phyloP scores from a whole-genome alignment of 2,329 filamentous ascomycete species.

The Emmonsia crescens region DNA sequence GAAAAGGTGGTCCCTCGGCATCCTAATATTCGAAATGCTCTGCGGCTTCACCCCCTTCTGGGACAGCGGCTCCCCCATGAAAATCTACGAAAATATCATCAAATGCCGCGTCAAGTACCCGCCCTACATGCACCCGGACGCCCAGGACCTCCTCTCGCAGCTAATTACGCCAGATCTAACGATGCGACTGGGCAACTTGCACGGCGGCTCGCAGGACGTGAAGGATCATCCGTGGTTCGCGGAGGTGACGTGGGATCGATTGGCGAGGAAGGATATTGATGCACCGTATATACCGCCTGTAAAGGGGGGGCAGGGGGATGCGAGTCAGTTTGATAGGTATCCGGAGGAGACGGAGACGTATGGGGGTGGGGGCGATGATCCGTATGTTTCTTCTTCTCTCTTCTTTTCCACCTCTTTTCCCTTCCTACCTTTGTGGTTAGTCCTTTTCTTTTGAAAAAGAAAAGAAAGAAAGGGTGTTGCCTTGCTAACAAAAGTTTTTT shows the following conservation, averaged over 20 bases:
- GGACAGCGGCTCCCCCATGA: conserved; percentile 91
- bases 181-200: conserved; percentile 87
- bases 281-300: conserved; percentile 96
- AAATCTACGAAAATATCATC: conserved; percentile 96
- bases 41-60: conserved; percentile 98
- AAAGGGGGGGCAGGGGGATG: conserved; percentile 84
- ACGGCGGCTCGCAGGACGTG: conserved; percentile 80
- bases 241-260: conserved; percentile 93
- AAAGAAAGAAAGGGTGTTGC: not conserved
- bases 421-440: not conserved
- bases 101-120: conserved; percentile 95
- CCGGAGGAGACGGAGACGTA: conserved; percentile 94
- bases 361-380: conserved; percentile 65
- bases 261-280: conserved; percentile 93
- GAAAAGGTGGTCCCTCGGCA: conserved; percentile 89
- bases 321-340: conserved; percentile 96
- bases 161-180: conserved; percentile 92
- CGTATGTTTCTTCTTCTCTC: conserved; percentile 51
- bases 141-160: conserved; percentile 81
- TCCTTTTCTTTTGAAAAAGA: not conserved
- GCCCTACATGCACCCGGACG: conserved; percentile 86
- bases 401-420: not conserved
- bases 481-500: not conserved
- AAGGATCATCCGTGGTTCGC: conserved; percentile 95
- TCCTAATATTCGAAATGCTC: conserved; percentile 98